These are phyloP conservation scores for Mortierella sp. DNA, from an alignment of 371 early-diverging fungal genomes.

Conservation along the genomic window DNA sequence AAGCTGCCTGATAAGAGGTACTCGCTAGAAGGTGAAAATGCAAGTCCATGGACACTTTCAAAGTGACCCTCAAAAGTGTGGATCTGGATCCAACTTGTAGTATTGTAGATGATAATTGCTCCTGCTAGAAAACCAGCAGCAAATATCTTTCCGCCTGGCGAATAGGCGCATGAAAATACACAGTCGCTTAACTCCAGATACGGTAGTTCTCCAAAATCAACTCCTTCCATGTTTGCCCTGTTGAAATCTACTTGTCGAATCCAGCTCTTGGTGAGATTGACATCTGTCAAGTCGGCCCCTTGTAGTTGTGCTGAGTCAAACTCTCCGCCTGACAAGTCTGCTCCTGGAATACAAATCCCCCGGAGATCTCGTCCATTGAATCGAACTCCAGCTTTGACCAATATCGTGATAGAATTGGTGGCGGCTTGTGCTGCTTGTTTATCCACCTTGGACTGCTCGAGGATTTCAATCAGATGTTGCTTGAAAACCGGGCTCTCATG, in stretches of 20 bases:
- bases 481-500: background rate
- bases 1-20: background rate
- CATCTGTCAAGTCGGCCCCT: background rate
- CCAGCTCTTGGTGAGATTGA: background rate
- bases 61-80: background rate
- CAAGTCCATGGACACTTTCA: background rate
- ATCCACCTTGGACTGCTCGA: background rate
- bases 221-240: background rate
- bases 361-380: background rate
- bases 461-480: background rate
- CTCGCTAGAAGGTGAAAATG: background rate
- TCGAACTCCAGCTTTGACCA: background rate
- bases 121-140: background rate
- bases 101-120: background rate
- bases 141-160: background rate
- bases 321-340: background rate
- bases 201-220: conserved; percentile 1
- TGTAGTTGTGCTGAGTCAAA: conserved; percentile 11
- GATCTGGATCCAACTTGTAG: background rate
- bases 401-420: conserved; percentile 6
- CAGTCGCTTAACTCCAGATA: background rate
- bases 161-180: background rate
- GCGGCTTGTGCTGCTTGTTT: background rate
- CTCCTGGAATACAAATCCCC: background rate
- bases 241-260: background rate